Conservation (phyloP, 2,329 filamentous ascomycete species). For the Elsinoe necatrix region DNA sequence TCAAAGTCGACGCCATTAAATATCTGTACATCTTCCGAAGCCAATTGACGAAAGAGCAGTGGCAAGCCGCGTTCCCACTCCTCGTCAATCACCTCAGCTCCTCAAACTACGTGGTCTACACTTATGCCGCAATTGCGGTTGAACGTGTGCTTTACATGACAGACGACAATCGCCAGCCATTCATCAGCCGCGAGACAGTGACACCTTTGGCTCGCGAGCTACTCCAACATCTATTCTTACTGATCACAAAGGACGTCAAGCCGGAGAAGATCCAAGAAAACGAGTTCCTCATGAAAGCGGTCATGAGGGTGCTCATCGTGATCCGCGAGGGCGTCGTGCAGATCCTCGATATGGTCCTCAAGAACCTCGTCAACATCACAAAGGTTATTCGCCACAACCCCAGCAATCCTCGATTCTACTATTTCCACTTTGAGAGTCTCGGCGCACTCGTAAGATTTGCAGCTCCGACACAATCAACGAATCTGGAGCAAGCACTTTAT, state of each 20-base stretch:
- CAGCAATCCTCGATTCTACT: slow-evolving; percentile 96
- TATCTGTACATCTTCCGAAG: slow-evolving; percentile 96
- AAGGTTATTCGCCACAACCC: slow-evolving; percentile 89
- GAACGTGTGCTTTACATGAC: slow-evolving; percentile 82
- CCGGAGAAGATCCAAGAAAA: slow-evolving; percentile 96
- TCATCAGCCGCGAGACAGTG: slow-evolving; percentile 74
- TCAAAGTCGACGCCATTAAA: slow-evolving; percentile 97
- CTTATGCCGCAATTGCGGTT: slow-evolving; percentile 93
- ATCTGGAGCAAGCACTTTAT: slow-evolving; percentile 75
- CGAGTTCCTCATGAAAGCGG: slow-evolving; percentile 96
- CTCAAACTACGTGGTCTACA: slow-evolving; percentile 92
- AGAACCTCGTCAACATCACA: slow-evolving; percentile 80
- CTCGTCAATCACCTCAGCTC: slow-evolving; percentile 87
- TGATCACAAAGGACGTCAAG: slow-evolving; percentile 76
- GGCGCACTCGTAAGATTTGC: slow-evolving; percentile 78
- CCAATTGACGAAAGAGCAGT: slow-evolving; percentile 84
- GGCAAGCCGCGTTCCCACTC: slow-evolving; percentile 80
- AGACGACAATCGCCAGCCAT: slow-evolving; percentile 62
- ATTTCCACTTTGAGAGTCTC: slow-evolving; percentile 93
- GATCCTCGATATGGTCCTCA: slow-evolving; percentile 68
- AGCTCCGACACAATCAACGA: slow-evolving; percentile 58
- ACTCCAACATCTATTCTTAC: slow-evolving; percentile 77
- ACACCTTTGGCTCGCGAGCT: slow-evolving; percentile 77
- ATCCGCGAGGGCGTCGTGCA: slow-evolving; percentile 72
- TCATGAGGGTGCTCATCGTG: slow-evolving; percentile 94